Percentiles rank a stretch among this genome's conserved stretches.
phyloP scores from a whole-genome alignment of 805 yeast genomes.

The Cyberlindnera samutprakarnensis region DNA sequence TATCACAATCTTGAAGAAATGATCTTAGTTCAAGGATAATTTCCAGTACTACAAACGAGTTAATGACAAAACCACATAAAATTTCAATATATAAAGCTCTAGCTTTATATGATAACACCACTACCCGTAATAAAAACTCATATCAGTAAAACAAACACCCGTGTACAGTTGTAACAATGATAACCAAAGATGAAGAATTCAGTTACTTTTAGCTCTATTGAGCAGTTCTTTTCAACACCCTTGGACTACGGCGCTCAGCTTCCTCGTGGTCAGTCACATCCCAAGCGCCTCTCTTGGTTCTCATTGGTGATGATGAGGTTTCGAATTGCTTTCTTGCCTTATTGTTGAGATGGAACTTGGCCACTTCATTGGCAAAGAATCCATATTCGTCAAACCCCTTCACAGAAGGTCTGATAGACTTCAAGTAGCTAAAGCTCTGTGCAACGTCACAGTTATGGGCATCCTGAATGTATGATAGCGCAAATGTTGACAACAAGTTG shows the following conservation, averaged over 20 bases:
- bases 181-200: too few species aligned
- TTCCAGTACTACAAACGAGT: too few species aligned
- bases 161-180: too few species aligned
- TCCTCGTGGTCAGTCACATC: constrained; percentile 21
- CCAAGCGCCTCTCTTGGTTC: constrained; percentile 18
- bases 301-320: constrained; percentile 3
- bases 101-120: too few species aligned
- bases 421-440: constrained; percentile 17
- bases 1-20: constrained; percentile 82
- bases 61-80: too few species aligned
- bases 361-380: constrained; percentile 16
- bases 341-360: constrained; percentile 14
- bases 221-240: constrained; percentile 17
- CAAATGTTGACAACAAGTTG: constrained; percentile 18
- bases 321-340: constrained; percentile 18
- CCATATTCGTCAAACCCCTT: constrained; percentile 18
- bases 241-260: constrained; percentile 18
- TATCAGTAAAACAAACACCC: too few species aligned
- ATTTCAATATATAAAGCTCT: too few species aligned
- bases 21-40: too few species aligned
- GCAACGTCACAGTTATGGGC: constrained; percentile 18
- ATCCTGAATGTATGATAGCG: constrained; percentile 18
- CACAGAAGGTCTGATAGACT: constrained; percentile 21
- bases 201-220: too few species aligned
- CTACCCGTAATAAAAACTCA: too few species aligned